Percentiles rank a stretch among this genome's conserved stretches.
Evolutionary conservation across 2,329 filamentous ascomycete genomes (phyloP).

Genomic region (Nothopassalora personata): DNA sequence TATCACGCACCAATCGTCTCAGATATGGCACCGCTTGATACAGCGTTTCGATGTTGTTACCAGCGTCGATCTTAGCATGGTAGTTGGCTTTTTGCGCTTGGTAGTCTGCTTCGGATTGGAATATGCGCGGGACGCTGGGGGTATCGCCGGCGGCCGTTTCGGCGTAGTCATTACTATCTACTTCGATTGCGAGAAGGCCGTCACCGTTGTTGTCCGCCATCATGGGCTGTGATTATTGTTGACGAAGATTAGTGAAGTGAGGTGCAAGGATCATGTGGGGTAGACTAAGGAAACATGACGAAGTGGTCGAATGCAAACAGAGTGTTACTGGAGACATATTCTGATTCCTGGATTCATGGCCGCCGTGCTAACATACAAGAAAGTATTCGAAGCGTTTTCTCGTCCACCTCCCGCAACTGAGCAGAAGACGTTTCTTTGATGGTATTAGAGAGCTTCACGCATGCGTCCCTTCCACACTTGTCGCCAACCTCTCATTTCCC

Average conservation of each 20-base stretch:
- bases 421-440: neutral
- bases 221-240: neutral
- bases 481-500: neutral
- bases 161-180: conserved; percentile 31
- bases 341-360: conserved; percentile 1
- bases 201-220: conserved; percentile 12
- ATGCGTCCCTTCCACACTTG: conserved; percentile 1
- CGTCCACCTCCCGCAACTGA: neutral
- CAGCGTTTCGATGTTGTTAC: conserved; percentile 22
- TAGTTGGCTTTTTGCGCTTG: conserved; percentile 28
- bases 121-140: conserved; percentile 26
- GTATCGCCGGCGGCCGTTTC: conserved; percentile 26
- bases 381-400: neutral
- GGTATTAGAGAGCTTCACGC: neutral
- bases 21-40: conserved; percentile 18
- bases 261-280: neutral
- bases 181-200: conserved; percentile 29
- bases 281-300: neutral
- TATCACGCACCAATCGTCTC: neutral
- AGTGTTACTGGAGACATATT: neutral
- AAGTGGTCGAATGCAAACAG: neutral
- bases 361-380: conserved; percentile 5
- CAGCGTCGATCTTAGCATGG: conserved; percentile 28
- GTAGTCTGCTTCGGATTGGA: conserved; percentile 32
- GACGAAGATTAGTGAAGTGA: neutral